Conservation (phyloP, 2,329 filamentous ascomycete species). For the Sporothrix sp. region DNA sequence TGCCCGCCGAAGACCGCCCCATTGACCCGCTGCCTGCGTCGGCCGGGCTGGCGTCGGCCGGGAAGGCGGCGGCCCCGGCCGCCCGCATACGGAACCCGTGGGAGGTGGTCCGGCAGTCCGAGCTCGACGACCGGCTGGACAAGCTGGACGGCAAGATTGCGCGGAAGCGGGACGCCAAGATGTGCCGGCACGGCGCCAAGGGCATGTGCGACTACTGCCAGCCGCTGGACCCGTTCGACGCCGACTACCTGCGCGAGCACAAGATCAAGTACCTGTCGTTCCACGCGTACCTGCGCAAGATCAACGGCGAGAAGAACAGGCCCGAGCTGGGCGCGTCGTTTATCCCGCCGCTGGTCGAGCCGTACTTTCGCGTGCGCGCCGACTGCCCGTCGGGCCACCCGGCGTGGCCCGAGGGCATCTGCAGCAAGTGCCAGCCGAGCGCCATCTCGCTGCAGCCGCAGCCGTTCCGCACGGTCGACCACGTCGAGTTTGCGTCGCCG, state of each 20-base stretch:
- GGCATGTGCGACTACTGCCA: slow-evolving; percentile 99
- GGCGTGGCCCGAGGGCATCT: slow-evolving; percentile 91
- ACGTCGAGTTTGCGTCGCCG: slow-evolving; percentile 88
- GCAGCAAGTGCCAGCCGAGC: slow-evolving; percentile 94
- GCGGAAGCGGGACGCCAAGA: slow-evolving; percentile 61
- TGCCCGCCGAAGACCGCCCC: slow-evolving; percentile 56
- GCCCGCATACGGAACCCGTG: slow-evolving; percentile 75
- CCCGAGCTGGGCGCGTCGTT: slow-evolving; percentile 88
- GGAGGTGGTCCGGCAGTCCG: slow-evolving; percentile 83
- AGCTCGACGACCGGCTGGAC: slow-evolving; percentile 78
- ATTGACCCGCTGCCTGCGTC: slow-evolving; percentile 44
- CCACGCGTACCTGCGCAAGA: slow-evolving; percentile 86
- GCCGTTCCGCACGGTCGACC: slow-evolving; percentile 91
- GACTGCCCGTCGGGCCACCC: slow-evolving; percentile 91
- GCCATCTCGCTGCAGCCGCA: slow-evolving; percentile 93
- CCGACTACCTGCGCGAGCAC: slow-evolving; percentile 82
- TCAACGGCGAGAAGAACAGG: slow-evolving; percentile 94
- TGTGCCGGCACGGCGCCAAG: slow-evolving; percentile 93
- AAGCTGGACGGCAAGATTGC: slow-evolving; percentile 83
- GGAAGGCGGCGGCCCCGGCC: slow-evolving; percentile 43
- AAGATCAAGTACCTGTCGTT: slow-evolving; percentile 99
- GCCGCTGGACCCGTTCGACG: slow-evolving; percentile 86
- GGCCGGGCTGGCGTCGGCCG: too few relatives aligned
- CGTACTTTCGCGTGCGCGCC: slow-evolving; percentile 78
- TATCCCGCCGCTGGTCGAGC: slow-evolving; percentile 88